Evolutionary conservation across 495 filamentous ascomycete genomes (phyloP).

Genomic region (Penicillium pulvis): DNA sequence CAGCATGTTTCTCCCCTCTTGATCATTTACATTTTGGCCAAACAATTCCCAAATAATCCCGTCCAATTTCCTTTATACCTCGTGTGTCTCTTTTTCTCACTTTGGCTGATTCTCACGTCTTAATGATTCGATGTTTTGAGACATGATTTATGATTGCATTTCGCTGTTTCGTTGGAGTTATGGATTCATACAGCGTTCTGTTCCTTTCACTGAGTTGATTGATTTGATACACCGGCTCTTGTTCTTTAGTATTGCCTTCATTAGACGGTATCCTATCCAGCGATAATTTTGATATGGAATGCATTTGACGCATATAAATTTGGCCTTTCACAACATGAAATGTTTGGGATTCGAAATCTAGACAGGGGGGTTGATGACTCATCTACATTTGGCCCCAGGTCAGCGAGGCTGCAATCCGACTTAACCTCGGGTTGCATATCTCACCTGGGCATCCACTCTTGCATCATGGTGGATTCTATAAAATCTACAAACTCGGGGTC

Average conservation of each 20-base stretch:
- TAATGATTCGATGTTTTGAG: not conserved
- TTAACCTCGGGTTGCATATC: not conserved
- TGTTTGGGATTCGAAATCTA: not conserved
- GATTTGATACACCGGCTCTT: not conserved
- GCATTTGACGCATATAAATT: not conserved
- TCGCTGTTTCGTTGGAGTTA: not conserved
- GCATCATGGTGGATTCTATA: not conserved
- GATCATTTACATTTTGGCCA: not conserved
- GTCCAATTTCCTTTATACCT: not conserved
- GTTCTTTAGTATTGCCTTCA: not conserved
- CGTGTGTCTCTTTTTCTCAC: not conserved
- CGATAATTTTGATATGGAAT: not conserved
- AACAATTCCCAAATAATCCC: not conserved
- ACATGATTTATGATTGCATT: conserved; percentile 1
- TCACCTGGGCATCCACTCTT: not conserved
- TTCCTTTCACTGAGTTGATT: not conserved
- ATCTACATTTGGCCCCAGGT: not conserved
- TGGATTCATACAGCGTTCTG: not conserved
- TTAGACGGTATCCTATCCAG: not conserved
- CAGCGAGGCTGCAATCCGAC: not conserved
- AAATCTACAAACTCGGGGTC: not conserved
- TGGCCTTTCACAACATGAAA: not conserved
- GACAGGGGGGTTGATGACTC: not conserved
- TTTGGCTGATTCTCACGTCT: not conserved
- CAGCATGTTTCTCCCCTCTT: conserved; percentile 10